Evolutionary conservation across 1,284 basidiomycete species (phyloP).

Genomic region (Moniliophthora roreri): DNA sequence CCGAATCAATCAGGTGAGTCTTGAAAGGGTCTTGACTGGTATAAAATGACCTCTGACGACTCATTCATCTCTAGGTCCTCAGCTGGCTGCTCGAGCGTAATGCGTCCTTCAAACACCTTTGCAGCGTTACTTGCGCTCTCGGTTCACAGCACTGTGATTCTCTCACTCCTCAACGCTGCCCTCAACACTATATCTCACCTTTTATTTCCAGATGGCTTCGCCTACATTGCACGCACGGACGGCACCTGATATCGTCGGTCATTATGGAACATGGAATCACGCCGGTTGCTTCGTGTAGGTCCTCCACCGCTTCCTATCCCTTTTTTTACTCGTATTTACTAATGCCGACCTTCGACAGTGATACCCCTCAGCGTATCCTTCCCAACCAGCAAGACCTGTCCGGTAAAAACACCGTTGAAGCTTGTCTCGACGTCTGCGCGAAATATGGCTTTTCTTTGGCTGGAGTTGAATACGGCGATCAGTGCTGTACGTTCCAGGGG

Average conservation of each 20-base stretch:
- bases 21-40: too few species aligned
- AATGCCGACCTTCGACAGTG: neutral
- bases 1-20: too few species aligned
- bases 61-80: too few species aligned
- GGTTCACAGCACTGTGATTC: too few species aligned
- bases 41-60: too few species aligned
- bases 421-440: conserved; percentile 20
- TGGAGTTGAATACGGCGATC: conserved; percentile 22
- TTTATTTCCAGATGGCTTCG: too few species aligned
- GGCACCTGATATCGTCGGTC: neutral
- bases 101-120: too few species aligned
- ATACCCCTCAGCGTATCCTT: neutral
- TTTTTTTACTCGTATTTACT: neutral
- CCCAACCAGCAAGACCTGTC: neutral
- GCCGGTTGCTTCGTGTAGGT: neutral
- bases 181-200: too few species aligned
- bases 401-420: conserved; percentile 16
- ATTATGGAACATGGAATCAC: neutral
- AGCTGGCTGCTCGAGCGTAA: too few species aligned
- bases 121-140: too few species aligned
- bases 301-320: neutral
- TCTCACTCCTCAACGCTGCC: too few species aligned
- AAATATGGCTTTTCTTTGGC: conserved; percentile 18
- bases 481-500: conserved; percentile 24
- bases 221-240: too few species aligned